Base-by-base conservation (phyloP, 2,329 filamentous ascomycete genomes). In the Macroventuria anomochaeta region DNA sequence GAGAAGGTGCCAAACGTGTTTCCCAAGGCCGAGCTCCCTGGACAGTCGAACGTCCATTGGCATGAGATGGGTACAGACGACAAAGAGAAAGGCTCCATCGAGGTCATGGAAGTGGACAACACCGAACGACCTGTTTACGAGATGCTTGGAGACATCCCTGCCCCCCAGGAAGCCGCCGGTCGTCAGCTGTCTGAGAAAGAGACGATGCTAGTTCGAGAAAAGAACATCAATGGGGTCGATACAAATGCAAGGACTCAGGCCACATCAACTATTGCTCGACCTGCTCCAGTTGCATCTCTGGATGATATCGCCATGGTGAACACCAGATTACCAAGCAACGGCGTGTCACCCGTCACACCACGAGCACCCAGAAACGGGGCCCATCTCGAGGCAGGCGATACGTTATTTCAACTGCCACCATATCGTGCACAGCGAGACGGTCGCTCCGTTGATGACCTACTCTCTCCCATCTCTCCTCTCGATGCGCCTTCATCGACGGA, bases 61-160 rank as follows among this genome's bases (percentile, higher is more conserved):
- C 23, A 44, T 7, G 64, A 64, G 43, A 28, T 66, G 39, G 39
- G 53, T 18, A 54, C 53, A 21, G 57, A 52, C 20, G 43, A 34
- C 7, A 66, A 64, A 46, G 60, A 65, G 26, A 56, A 64, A 47
- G 59, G 58, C 4, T 47, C 53, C 7, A 48, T 59, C 3, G 54
- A 60, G 7, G 42, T 63, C 32, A 50, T 51, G 25, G 76, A 77
- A 46, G 71, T 66, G 17, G 75, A 73, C 10, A 70, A 69, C 20
- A 68, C 68, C n/a, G 71, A 75, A 53, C 59, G 61, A 13, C 69
- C 70, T 23, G 66, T 81, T 7, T 79, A 73, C 47, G 83, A 80
- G 37, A 84, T 80, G 67, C 80, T 81, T 0, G 83, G 84, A 2
- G 82, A 83, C 8, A 80, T 85, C 68, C 81, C 81, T 13, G 77